Evolutionary conservation across 352 stramenopile species (phyloP).

Genomic region (Globisporangium nodosum): DNA sequence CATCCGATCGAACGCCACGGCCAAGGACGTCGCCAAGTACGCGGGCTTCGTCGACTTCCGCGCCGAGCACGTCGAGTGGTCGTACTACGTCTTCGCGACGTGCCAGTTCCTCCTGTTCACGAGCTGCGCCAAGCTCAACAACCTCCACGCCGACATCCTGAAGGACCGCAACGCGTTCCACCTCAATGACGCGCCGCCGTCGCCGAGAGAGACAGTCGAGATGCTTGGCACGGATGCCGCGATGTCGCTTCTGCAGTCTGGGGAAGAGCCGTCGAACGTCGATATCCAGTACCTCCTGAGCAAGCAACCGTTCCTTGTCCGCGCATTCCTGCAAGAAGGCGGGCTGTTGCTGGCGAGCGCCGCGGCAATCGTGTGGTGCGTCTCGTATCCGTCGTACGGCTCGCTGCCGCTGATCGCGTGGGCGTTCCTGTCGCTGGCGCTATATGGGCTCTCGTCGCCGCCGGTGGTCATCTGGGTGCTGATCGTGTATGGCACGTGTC

Average conservation of each 20-base stretch:
- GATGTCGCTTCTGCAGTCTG: conserved; percentile 11
- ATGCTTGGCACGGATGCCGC: conserved; percentile 4
- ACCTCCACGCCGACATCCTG: conserved; percentile 32
- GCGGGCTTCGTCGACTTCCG: conserved; percentile 58
- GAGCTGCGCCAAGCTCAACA: conserved; percentile 55
- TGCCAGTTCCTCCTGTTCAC: conserved; percentile 61
- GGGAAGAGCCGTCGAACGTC: conserved; percentile 16
- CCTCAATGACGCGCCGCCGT: not conserved
- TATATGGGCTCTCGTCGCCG: conserved; percentile 54
- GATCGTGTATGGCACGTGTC: conserved; percentile 50
- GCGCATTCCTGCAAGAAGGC: conserved; percentile 64
- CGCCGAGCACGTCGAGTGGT: conserved; percentile 31
- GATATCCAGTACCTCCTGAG: conserved; percentile 51
- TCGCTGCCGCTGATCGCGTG: conserved; percentile 57
- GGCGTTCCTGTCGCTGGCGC: conserved; percentile 58
- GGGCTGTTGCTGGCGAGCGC: conserved; percentile 59
- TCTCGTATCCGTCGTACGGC: conserved; percentile 80
- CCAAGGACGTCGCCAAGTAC: conserved; percentile 40
- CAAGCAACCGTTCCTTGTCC: conserved; percentile 55
- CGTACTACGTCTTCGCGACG: conserved; percentile 62
- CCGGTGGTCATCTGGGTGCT: conserved; percentile 53
- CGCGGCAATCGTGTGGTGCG: conserved; percentile 66
- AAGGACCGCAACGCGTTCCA: conserved; percentile 15
- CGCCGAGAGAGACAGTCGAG: conserved; percentile 9
- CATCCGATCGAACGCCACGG: conserved; percentile 22